Evolutionary conservation across 2,329 filamentous ascomycete species (phyloP).

Genomic region (Tolypocladium paradoxum): DNA sequence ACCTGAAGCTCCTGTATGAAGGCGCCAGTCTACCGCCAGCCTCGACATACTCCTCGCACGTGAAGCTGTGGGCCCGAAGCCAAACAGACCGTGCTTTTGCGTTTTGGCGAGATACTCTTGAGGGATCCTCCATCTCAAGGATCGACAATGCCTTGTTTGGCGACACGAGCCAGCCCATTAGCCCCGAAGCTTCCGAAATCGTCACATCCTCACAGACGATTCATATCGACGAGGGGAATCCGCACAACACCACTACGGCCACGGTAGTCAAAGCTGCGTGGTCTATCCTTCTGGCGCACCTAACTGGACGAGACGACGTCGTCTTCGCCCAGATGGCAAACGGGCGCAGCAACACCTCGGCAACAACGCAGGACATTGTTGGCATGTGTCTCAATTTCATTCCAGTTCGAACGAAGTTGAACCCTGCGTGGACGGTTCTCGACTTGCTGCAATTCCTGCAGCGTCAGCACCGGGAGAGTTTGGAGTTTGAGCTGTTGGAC

Average conservation of each 20-base stretch:
- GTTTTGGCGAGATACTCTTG: constrained; percentile 1
- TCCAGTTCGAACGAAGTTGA: constrained; percentile 26
- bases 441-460: constrained; percentile 28
- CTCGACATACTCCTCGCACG: constrained; percentile 1
- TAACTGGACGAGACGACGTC: constrained; percentile 24
- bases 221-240: constrained; percentile 5
- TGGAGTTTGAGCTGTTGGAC: constrained; percentile 13
- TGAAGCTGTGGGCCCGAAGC: constrained; percentile 1
- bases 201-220: constrained; percentile 2
- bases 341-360: constrained; percentile 22
- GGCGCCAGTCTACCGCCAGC: constrained; percentile 3
- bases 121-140: neutral
- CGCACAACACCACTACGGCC: constrained; percentile 16
- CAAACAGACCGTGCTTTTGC: constrained; percentile 1
- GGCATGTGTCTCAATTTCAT: constrained; percentile 31
- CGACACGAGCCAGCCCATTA: neutral
- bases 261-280: constrained; percentile 35
- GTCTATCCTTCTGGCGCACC: constrained; percentile 26
- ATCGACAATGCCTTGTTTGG: constrained; percentile 1
- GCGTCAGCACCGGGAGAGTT: constrained; percentile 24
- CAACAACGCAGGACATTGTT: constrained; percentile 25
- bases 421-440: constrained; percentile 19
- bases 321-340: constrained; percentile 30
- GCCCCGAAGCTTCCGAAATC: neutral
- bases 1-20: constrained; percentile 25